Percentiles rank a stretch among this genome's conserved stretches.
These are phyloP conservation scores for Apiotrichum siamense DNA, from an alignment of 1,284 basidiomycete species.

Conservation along the genomic window DNA sequence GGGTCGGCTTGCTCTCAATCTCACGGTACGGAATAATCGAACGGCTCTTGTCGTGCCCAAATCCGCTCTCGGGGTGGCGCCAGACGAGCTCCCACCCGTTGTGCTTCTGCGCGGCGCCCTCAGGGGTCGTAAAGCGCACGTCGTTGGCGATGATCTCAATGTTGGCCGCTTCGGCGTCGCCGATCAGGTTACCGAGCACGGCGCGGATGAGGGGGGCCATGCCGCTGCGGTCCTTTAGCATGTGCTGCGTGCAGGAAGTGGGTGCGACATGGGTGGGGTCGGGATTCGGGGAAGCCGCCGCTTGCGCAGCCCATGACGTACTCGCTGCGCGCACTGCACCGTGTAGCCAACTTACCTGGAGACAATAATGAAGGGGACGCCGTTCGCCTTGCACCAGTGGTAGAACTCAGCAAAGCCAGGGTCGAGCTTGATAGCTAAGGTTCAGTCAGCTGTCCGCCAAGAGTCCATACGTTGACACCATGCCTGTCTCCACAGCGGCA, in stretches of 20 bases:
- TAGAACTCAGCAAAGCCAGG: constrained; percentile 81
- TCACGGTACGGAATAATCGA: constrained; percentile 79
- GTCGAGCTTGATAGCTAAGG: constrained; percentile 72
- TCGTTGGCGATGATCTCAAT: constrained; percentile 90
- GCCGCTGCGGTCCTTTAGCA: too few species aligned
- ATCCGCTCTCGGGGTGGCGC: constrained; percentile 78
- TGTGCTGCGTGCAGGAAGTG: too few species aligned
- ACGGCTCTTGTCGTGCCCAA: constrained; percentile 88
- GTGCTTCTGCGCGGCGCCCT: constrained; percentile 55
- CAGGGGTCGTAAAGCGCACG: constrained; percentile 54
- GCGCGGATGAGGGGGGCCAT: constrained; percentile 85
- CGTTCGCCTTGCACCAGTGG: constrained; percentile 66
- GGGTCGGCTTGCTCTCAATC: constrained; percentile 63
- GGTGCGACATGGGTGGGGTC: too few species aligned
- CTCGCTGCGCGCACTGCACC: too few species aligned
- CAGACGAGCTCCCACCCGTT: constrained; percentile 71
- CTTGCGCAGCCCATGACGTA: too few species aligned
- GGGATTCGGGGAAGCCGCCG: too few species aligned
- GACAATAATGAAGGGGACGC: constrained; percentile 83
- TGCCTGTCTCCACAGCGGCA: too few species aligned
- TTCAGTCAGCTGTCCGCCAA: too few species aligned
- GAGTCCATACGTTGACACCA: too few species aligned
- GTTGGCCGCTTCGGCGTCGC: constrained; percentile 61
- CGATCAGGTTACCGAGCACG: constrained; percentile 71
- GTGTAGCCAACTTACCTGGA: constrained; percentile 59